Evolutionary conservation across 2,329 filamentous ascomycete genomes (phyloP), one percentile per base, ranked within the genome.

Genomic region (Trichocomaceae sp.): DNA sequence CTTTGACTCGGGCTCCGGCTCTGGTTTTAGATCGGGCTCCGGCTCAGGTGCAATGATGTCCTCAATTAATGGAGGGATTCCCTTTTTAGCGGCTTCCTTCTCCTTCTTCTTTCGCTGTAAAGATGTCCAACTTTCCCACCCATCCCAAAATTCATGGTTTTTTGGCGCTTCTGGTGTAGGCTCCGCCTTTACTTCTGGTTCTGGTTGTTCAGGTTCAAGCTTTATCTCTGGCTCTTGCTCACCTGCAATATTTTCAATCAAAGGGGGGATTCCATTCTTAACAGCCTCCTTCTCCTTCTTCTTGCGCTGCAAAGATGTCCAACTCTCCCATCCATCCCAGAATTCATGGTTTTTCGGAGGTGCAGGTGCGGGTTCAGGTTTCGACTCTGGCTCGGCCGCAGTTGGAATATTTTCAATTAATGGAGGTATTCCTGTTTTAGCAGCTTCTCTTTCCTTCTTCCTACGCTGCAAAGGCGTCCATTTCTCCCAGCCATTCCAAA

Each of bases 1-100:
- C 8, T 4, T 26, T 4, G 67, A 62, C 52, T 64, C 66, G 54
- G 20, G 20, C 33, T 46, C 57, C 9, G 67, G 63, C 54, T 65
- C 67, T 49, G 65, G 59, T 60, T 56, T 53, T 37, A 29, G 68
- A 61, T 54, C 66, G 62, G 54, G 63, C 62, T 50, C 66, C 62
- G 67, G 68, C 13, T 73, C 65, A 45, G 71, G 70, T 47, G 76
- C 70, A 19, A 76, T 41, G 22, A 76, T 41, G 22, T 50, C n/a
- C 22, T 50, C 22, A n/a, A 44, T 47, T 9, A 41, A 39, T n/a
- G 44, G 45, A 13, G 55, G 55, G 19, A 57, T 57, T 10, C 55
- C 55, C n/a, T 47, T 54, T 17, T 47, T 48, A 2, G 31, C 45
- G 19, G 48, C 51, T 35, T 51, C 51, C 29, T 54, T 57, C 15